Conservation (phyloP, 2,329 filamentous ascomycete species). For the Calonectria leucothoes region DNA sequence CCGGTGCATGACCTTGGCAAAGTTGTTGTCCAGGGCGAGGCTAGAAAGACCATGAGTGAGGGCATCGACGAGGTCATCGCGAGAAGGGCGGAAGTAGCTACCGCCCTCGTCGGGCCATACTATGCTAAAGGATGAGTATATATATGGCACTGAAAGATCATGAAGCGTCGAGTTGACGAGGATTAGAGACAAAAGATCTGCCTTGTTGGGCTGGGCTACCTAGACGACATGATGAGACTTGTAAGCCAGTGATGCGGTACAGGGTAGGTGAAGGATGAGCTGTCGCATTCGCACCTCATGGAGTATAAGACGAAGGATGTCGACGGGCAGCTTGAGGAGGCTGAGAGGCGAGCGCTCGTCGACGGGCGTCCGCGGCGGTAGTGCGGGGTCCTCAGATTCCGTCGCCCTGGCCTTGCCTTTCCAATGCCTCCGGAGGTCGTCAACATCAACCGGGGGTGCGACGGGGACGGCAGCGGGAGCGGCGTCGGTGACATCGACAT, state of each 20-base stretch:
- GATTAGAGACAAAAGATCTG: conserved; percentile 18
- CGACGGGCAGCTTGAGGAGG: conserved; percentile 25
- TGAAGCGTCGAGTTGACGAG: conserved; percentile 25
- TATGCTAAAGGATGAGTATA: conserved; percentile 23
- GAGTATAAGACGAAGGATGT: conserved; percentile 26
- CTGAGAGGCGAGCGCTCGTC: conserved; percentile 17
- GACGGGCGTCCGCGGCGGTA: neutral
- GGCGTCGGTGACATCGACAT: neutral
- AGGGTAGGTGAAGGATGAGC: conserved; percentile 3
- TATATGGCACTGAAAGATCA: conserved; percentile 21
- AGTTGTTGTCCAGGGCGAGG: conserved; percentile 22
- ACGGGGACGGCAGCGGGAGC: neutral
- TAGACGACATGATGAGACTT: conserved; percentile 5
- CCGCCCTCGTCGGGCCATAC: conserved; percentile 19
- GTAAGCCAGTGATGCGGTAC: neutral
- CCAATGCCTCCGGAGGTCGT: conserved; percentile 19
- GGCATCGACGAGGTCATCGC: conserved; percentile 18
- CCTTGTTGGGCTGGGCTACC: conserved; percentile 18
- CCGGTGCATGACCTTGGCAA: conserved; percentile 19
- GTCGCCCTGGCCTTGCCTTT: conserved; percentile 22
- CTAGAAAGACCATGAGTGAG: conserved; percentile 26
- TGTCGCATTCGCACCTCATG: conserved; percentile 21
- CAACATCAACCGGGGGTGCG: conserved; percentile 12
- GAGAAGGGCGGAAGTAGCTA: neutral
- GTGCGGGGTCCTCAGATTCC: neutral